phyloP scores from a whole-genome alignment of 768 basidiomycete species.

The Pulveroboletus sp. region DNA sequence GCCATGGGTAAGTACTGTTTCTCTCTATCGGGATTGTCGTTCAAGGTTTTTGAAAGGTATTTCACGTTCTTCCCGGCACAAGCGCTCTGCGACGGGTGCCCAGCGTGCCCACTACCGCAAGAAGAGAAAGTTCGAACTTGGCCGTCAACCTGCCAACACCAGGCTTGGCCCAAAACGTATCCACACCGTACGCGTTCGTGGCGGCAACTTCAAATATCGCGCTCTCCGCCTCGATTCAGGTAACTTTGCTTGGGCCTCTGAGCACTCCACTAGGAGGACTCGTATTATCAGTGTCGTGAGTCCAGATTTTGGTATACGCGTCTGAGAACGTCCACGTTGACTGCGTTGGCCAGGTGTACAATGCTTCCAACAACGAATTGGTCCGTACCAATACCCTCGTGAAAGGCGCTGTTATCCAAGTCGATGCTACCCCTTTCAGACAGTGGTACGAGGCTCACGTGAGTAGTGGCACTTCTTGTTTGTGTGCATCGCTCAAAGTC shows the following conservation, averaged over 20 bases:
- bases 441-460: constrained; percentile 99
- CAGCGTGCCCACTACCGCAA: constrained; percentile 96
- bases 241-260: constrained; percentile 99
- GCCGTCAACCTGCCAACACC: constrained; percentile 96
- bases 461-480: constrained; percentile 33
- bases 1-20: constrained; percentile 66
- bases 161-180: constrained; percentile 95
- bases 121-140: constrained; percentile 99
- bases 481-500: constrained; percentile 1
- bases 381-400: constrained; percentile 99
- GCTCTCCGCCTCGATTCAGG: constrained; percentile 95
- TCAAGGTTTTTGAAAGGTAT: constrained; percentile 63
- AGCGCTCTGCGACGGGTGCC: constrained; percentile 89
- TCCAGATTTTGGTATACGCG: constrained; percentile 19
- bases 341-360: constrained; percentile 69
- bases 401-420: constrained; percentile 92
- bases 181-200: constrained; percentile 92
- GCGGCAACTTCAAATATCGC: constrained; percentile 92
- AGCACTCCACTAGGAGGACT: constrained; percentile 91
- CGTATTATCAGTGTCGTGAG: constrained; percentile 92
- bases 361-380: constrained; percentile 99
- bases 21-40: neutral
- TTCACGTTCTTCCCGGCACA: constrained; percentile 94
- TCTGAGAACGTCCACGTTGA: constrained; percentile 3
- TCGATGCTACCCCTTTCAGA: constrained; percentile 98